A percentile compares a stretch with the other conserved stretches of the same genome.
These are phyloP conservation scores for Mycena leptocephala DNA, from an alignment of 768 basidiomycete genomes.

Conservation along the genomic window DNA sequence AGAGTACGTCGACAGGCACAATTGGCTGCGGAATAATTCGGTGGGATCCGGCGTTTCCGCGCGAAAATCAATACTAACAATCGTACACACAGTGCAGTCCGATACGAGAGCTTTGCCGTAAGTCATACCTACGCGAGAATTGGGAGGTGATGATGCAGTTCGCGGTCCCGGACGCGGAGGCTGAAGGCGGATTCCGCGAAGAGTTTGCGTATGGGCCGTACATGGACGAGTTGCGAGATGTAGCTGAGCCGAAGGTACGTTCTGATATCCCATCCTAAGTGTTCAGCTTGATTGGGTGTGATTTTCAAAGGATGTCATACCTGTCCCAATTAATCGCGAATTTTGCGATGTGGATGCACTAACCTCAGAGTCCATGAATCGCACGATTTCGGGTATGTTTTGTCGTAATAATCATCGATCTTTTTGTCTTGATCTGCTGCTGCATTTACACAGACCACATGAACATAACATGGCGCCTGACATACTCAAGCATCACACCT, in stretches of 20 bases:
- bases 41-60: not conserved
- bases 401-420: no score
- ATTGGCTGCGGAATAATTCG: not conserved
- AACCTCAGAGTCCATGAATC: not conserved
- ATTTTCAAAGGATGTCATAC: not conserved
- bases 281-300: no score
- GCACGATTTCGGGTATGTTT: not conserved
- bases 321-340: constrained; percentile 6
- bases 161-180: not conserved
- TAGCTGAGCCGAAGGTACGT: not conserved
- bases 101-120: no score
- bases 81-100: no score
- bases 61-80: no score
- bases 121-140: no score
- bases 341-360: not conserved
- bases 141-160: no score
- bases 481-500: not conserved
- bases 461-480: constrained; percentile 18
- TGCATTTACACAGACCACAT: not conserved
- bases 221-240: not conserved
- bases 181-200: not conserved
- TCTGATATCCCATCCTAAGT: no score
- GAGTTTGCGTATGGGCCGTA: no score
- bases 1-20: not conserved
- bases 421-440: not conserved